These are phyloP conservation scores for Bacidia gigantensis DNA, from an alignment of 495 filamentous ascomycete species.

Conservation along the genomic window DNA sequence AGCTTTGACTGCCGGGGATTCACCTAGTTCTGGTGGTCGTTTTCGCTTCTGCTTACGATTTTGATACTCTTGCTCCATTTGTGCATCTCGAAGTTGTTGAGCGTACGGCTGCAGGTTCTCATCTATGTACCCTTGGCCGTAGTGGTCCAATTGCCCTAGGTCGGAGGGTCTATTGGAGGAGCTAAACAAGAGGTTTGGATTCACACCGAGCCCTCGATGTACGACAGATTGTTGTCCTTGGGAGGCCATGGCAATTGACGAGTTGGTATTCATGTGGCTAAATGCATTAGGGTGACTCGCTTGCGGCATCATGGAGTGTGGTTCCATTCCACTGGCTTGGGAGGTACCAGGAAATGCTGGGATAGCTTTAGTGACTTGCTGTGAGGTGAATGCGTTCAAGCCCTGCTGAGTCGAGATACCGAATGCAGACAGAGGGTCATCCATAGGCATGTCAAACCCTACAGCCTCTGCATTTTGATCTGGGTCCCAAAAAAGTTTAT, in stretches of 20 bases:
- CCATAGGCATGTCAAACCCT: slow-evolving; percentile 34
- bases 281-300: not conserved
- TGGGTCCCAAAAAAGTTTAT: slow-evolving; percentile 65
- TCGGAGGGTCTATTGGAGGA: slow-evolving; percentile 36
- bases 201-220: slow-evolving; percentile 18
- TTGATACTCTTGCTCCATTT: slow-evolving; percentile 36
- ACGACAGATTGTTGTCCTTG: not conserved
- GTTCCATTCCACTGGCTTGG: not conserved
- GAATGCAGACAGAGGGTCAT: slow-evolving; percentile 15
- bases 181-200: slow-evolving; percentile 45
- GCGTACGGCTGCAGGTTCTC: slow-evolving; percentile 39
- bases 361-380: not conserved
- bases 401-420: slow-evolving; percentile 7
- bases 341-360: slow-evolving; percentile 9
- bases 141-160: slow-evolving; percentile 25
- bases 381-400: slow-evolving; percentile 13
- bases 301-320: not conserved
- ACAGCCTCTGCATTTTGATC: slow-evolving; percentile 37
- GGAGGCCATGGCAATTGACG: not conserved
- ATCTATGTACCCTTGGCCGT: slow-evolving; percentile 23
- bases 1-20: slow-evolving; percentile 30
- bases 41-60: slow-evolving; percentile 20
- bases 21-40: slow-evolving; percentile 12
- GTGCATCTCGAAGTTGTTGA: slow-evolving; percentile 43
- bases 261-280: slow-evolving; percentile 2